A percentile compares a stretch with the other conserved stretches of the same genome.
Conservation (phyloP, 1,284 basidiomycete species). For the Trichosporon sp. region DNA sequence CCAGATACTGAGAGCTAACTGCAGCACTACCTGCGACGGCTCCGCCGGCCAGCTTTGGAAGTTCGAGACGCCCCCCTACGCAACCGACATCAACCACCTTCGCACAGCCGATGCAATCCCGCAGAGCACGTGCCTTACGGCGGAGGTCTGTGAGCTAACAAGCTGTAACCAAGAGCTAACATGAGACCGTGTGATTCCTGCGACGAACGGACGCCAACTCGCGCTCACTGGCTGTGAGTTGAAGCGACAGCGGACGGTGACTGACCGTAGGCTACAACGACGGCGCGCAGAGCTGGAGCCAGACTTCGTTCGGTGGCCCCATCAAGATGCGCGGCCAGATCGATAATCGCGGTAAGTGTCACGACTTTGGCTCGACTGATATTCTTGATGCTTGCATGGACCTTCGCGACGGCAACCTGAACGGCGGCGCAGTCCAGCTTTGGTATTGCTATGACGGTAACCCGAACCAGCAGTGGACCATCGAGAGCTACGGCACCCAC, state of each 20-base stretch:
- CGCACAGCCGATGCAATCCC: neutral
- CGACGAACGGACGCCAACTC: conserved; percentile 3
- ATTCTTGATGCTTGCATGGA: conserved; percentile 4
- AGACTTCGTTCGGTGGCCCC: neutral
- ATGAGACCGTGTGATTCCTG: neutral
- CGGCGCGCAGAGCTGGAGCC: conserved; percentile 7
- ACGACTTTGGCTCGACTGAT: neutral
- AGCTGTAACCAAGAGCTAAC: neutral
- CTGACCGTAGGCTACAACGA: conserved; percentile 2
- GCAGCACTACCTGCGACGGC: neutral
- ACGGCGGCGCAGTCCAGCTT: conserved; percentile 9
- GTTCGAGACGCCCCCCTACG: neutral
- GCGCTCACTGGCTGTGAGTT: neutral
- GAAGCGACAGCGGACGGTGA: neutral
- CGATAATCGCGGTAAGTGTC: neutral
- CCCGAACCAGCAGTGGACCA: conserved; percentile 7
- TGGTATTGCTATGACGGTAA: conserved; percentile 8
- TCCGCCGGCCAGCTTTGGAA: conserved; percentile 5
- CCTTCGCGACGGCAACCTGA: conserved; percentile 6
- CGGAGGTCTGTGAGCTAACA: conserved; percentile 5
- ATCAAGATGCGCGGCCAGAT: conserved; percentile 2
- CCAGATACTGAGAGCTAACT: neutral
- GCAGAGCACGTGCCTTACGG: conserved; percentile 3
- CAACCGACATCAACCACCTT: conserved; percentile 2
- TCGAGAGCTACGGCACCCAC: neutral